Evolutionary conservation across 352 stramenopile species (phyloP).

Genomic region (Albugo laibachii): DNA sequence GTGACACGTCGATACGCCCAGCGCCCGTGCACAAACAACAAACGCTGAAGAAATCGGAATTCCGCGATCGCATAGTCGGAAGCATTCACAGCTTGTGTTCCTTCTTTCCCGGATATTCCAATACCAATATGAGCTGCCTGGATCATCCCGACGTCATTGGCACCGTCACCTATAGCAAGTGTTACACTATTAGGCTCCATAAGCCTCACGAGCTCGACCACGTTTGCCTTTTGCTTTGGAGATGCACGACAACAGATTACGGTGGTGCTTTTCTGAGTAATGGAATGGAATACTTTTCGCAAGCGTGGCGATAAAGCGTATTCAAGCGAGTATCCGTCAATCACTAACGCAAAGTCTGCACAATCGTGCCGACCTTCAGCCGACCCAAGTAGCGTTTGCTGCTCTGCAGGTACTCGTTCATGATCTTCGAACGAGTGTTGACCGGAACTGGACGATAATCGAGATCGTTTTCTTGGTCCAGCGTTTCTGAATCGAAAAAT

Average conservation of each 20-base stretch:
- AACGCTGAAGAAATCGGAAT: conserved; percentile 83
- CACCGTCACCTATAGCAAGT: conserved; percentile 87
- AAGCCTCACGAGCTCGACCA: conserved; percentile 56
- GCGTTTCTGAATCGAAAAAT: neutral
- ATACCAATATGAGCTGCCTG: conserved; percentile 83
- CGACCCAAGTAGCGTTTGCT: neutral
- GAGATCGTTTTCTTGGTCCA: neutral
- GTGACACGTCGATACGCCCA: conserved; percentile 84
- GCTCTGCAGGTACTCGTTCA: neutral
- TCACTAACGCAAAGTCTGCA: conserved; percentile 63
- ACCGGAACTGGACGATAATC: neutral
- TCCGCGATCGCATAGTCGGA: conserved; percentile 87
- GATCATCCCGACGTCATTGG: conserved; percentile 95
- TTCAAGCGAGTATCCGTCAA: conserved; percentile 84
- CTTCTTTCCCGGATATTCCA: conserved; percentile 84
- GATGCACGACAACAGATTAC: conserved; percentile 81
- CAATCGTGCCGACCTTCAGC: neutral
- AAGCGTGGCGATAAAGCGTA: conserved; percentile 23
- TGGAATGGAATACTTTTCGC: conserved; percentile 34
- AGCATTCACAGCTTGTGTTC: conserved; percentile 84
- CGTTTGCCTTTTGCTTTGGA: conserved; percentile 73
- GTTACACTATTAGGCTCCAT: conserved; percentile 58
- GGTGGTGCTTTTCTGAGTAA: conserved; percentile 44
- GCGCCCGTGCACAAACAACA: conserved; percentile 85
- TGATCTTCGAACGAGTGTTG: conserved; percentile 14